Evolutionary conservation across 345 rosid genomes (phyloP).

Genomic region (Citrus sp.): DNA sequence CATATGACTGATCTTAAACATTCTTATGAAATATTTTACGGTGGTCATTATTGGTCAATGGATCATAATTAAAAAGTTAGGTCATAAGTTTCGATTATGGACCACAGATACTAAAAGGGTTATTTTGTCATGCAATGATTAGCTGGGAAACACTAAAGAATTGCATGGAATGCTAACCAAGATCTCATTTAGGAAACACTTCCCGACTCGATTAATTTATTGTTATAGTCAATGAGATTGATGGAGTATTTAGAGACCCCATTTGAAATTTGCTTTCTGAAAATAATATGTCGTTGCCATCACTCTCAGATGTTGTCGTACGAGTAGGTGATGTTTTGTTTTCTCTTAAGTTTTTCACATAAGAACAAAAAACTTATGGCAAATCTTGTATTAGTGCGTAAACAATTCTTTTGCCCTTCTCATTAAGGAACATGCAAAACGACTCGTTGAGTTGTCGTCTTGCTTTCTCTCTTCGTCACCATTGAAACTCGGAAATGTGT

Average conservation of each 20-base stretch:
- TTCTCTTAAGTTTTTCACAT: not conserved
- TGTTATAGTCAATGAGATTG: slow-evolving; percentile 5
- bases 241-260: not conserved
- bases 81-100: slow-evolving; percentile 1
- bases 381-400: not conserved
- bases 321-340: slow-evolving; percentile 8
- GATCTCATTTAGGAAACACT: slow-evolving; percentile 13
- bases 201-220: not conserved
- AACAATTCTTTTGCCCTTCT: not conserved
- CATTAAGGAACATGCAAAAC: not conserved
- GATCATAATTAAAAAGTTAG: not conserved
- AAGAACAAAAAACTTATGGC: not conserved
- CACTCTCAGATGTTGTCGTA: slow-evolving; percentile 3
- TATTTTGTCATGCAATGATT: slow-evolving; percentile 13
- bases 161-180: not conserved
- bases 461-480: not conserved
- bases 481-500: not conserved
- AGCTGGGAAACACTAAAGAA: not conserved
- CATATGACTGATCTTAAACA: not conserved
- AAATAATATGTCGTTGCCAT: not conserved
- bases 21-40: not conserved
- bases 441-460: not conserved
- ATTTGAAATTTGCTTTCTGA: not conserved
- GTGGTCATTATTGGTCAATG: not conserved
- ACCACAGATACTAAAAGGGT: not conserved